Evolutionary conservation across 768 basidiomycete genomes (phyloP).

Genomic region (Lentinus tigrinus): DNA sequence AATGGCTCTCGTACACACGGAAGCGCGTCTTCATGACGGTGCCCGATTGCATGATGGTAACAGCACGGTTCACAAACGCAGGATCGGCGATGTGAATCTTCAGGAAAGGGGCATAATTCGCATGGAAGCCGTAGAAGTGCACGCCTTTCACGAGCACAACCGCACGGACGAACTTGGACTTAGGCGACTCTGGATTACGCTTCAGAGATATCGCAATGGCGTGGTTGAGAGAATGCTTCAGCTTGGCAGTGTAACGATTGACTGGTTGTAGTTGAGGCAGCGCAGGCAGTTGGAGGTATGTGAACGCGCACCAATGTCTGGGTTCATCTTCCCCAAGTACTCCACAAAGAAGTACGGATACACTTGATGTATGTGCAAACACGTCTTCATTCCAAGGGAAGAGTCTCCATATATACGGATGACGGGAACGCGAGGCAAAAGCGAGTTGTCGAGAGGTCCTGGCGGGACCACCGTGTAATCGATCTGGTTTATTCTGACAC

Average conservation of each 20-base stretch:
- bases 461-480: constrained; percentile 61
- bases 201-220: constrained; percentile 83
- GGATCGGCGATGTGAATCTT: constrained; percentile 83
- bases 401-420: constrained; percentile 86
- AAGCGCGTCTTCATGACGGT: constrained; percentile 79
- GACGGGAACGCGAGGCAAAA: constrained; percentile 69
- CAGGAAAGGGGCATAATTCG: constrained; percentile 82
- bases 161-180: constrained; percentile 66
- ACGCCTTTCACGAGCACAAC: constrained; percentile 90
- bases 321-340: constrained; percentile 67
- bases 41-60: constrained; percentile 78
- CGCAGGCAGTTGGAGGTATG: not conserved
- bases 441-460: constrained; percentile 60
- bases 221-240: constrained; percentile 78
- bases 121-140: constrained; percentile 93
- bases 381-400: constrained; percentile 72
- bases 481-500: constrained; percentile 54
- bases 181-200: constrained; percentile 59
- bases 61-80: constrained; percentile 59
- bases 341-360: constrained; percentile 93
- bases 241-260: constrained; percentile 62
- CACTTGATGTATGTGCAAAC: constrained; percentile 89
- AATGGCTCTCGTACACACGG: constrained; percentile 84
- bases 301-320: constrained; percentile 52
- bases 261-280: constrained; percentile 44